phyloP scores from a whole-genome alignment of 352 stramenopile genomes.

The Phytophthora idaei region DNA sequence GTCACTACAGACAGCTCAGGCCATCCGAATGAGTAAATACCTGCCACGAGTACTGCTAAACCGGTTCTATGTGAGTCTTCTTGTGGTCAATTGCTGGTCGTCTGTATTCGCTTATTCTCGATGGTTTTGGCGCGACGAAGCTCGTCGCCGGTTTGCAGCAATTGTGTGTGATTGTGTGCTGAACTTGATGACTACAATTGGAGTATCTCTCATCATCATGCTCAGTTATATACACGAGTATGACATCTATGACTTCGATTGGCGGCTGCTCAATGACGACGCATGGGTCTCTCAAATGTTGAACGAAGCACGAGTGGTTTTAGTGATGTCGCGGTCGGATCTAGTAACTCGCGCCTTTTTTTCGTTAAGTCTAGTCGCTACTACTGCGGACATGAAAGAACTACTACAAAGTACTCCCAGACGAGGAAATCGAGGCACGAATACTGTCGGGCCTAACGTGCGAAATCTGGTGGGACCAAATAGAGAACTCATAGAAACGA shows the following conservation, averaged over 20 bases:
- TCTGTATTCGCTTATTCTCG: constrained; percentile 24
- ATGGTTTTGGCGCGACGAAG: constrained; percentile 26
- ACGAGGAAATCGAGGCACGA: constrained; percentile 4
- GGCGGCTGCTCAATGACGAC: constrained; percentile 7
- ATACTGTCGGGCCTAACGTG: not conserved
- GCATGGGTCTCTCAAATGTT: constrained; percentile 24
- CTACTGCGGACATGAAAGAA: constrained; percentile 28
- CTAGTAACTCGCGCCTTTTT: constrained; percentile 14
- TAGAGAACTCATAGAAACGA: not conserved
- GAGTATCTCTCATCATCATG: constrained; percentile 27
- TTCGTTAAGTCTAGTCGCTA: constrained; percentile 6
- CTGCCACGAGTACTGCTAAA: constrained; percentile 36
- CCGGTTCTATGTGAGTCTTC: constrained; percentile 34
- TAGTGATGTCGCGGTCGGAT: constrained; percentile 32
- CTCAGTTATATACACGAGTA: constrained; percentile 21
- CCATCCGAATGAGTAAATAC: constrained; percentile 35
- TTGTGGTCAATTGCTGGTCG: constrained; percentile 39
- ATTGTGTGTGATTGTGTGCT: constrained; percentile 30
- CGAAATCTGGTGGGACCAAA: not conserved
- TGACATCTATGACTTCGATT: constrained; percentile 7
- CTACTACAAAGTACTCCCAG: constrained; percentile 7
- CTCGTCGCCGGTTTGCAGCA: constrained; percentile 21
- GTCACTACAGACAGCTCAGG: constrained; percentile 23
- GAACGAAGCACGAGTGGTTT: constrained; percentile 34
- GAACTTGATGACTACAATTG: constrained; percentile 33